Evolutionary conservation across 352 stramenopile genomes (phyloP), one percentile per base, ranked within the genome.

Genomic region (Phytophthora constricta): DNA sequence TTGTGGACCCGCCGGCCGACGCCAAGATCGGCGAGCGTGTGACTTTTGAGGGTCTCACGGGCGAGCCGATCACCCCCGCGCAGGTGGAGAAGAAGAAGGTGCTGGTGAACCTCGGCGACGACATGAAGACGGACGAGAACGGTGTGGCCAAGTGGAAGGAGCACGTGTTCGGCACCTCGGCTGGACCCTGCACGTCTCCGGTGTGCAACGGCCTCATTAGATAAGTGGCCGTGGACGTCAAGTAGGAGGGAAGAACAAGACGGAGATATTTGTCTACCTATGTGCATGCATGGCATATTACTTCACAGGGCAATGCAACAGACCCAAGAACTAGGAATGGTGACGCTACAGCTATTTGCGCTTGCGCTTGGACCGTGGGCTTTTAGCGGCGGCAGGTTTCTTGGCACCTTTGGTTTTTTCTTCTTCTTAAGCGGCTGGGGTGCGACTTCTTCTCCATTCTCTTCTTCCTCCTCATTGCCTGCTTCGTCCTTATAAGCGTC

Each of bases 1-100:
- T 97, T 51, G 86, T 98, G 23, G 88, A 94, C 27, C 86, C 89
- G 5, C 91, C 91, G 1, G 82, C 80, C 2, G 87, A 79, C 22
- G 86, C 89, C 41, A 77, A 86, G 59, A 74, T 92, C 31, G 87
- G 87, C 39, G 87, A 96, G 72, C 84, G 86, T 39, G 77, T 96
- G 45, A 66, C 79, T 14, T 96, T 93, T 57, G 78, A 86, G 19
- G 84, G 80, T 0, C 73, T 96, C 28, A 52, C 46, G 45, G 88
- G 88, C 25, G 86, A 95, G 55, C 88, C 86, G 3, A 87, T 84
- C 55, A 92, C 88, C 9, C 86, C 88, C 2, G 86, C 86, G 43
- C 88, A 96, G 67, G 84, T 96, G 31, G 88, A 96, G 77, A 96
- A 96, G 84, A 96, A 95, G 72, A 96, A 96, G 76, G 88, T 96